Base-by-base conservation (phyloP, 441 rosid genomes). In the Pelargonium australe region DNA sequence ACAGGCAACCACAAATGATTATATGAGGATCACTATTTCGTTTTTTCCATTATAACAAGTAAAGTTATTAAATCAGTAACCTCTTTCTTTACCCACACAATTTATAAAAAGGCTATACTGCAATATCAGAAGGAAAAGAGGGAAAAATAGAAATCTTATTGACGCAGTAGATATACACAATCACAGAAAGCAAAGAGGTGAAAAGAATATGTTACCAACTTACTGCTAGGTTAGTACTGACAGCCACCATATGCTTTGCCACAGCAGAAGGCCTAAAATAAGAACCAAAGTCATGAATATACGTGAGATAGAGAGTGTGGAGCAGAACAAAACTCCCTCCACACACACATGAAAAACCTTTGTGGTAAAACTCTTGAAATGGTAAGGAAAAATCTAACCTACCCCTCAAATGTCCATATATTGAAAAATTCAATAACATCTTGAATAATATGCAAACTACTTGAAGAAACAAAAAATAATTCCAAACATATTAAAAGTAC, bases 181-280 rank as follows among this genome's bases (percentile, higher is more conserved):
- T 17, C 7, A 6, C 3, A 5, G 19, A 40, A 40, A 40, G 44
- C 44, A 40, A 55, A 55, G 25, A 55, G 61, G 61, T 55, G 25
- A 55, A 16, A 55, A 55, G 61, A 55, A 55, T 7, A 55, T 55
- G 61, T 55, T 16, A 55, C 61, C 61, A 55, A 55, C 61, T 55
- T 87, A 94, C 99, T 88, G 49, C 71, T 66, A 89, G 90, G 79
- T 94, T 94, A 66, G 97, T 91, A 82, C 97, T 94, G 81, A 94
- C 91, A 23, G 99, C 99, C 77, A 94, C 97, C 99, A 94, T 94
- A 82, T 94, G 99, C 84, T 94, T 94, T 68, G 94, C 91, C 80
- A 91, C 96, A 19, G 97, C 96, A 67, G 91, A 84, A 75, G 89
- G 86, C 81, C 99, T 94, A 80, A 72, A 68, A 79, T 63, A 72